Evolutionary conservation across 2,329 filamentous ascomycete genomes (phyloP).

Genomic region (Thielaviopsis musarum): DNA sequence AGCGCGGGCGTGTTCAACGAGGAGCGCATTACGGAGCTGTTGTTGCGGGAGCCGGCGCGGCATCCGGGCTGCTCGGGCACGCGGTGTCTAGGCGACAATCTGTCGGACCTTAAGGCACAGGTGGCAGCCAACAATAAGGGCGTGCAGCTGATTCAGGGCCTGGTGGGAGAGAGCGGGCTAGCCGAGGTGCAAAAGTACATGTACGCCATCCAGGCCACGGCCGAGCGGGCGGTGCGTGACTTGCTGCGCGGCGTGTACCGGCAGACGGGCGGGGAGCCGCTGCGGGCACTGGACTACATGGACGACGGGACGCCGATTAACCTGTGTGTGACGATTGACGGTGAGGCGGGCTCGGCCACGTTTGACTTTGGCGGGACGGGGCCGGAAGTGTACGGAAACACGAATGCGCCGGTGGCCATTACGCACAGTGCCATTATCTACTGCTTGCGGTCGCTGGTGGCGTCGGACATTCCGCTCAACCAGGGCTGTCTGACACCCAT

Average conservation of each 20-base stretch:
- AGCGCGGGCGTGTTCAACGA: conserved; percentile 65
- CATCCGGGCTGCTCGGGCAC: conserved; percentile 65
- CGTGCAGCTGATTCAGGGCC: conserved; percentile 58
- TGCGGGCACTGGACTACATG: conserved; percentile 65
- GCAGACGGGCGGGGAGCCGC: conserved; percentile 51
- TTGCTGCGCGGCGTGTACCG: conserved; percentile 55
- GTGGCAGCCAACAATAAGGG: conserved; percentile 75
- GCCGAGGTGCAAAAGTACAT: conserved; percentile 73
- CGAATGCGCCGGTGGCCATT: conserved; percentile 67
- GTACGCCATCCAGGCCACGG: conserved; percentile 64
- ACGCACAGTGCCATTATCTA: conserved; percentile 81
- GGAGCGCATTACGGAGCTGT: conserved; percentile 52
- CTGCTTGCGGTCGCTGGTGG: conserved; percentile 63
- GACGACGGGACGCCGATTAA: conserved; percentile 67
- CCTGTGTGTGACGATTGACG: conserved; percentile 58
- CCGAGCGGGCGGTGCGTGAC: conserved; percentile 55
- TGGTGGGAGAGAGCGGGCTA: conserved; percentile 65
- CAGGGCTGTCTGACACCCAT: conserved; percentile 68
- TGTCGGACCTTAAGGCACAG: conserved; percentile 71
- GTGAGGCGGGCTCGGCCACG: conserved; percentile 55
- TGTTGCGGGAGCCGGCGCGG: conserved; percentile 57
- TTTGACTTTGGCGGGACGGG: conserved; percentile 73
- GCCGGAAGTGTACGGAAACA: conserved; percentile 63
- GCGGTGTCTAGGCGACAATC: conserved; percentile 60
- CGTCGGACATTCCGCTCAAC: conserved; percentile 67